A percentile compares a stretch with the other conserved stretches of the same genome.
phyloP scores from a whole-genome alignment of 768 basidiomycete species.

The Tulasnella calospora region DNA sequence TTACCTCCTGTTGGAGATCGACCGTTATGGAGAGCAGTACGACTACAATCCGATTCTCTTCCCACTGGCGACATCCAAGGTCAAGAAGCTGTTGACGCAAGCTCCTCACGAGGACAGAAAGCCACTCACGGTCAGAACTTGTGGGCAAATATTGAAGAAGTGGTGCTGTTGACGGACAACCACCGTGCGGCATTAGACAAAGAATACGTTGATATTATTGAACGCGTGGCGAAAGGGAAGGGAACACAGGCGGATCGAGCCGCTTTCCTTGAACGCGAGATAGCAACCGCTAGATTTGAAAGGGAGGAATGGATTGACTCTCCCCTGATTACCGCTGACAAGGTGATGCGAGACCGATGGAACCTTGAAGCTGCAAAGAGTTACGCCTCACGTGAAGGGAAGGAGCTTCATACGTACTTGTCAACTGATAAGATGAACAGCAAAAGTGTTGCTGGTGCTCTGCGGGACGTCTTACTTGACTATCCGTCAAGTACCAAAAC shows the following conservation, averaged over 20 bases:
- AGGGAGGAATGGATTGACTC: not conserved
- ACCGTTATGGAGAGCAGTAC: too few species aligned
- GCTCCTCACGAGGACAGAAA: too few species aligned
- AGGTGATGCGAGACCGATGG: not conserved
- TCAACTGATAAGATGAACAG: not conserved
- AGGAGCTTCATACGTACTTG: not conserved
- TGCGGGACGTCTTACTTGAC: not conserved
- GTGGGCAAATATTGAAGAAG: too few species aligned
- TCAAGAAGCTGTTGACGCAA: too few species aligned
- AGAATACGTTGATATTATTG: not conserved
- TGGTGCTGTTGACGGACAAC: not conserved
- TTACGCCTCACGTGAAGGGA: not conserved
- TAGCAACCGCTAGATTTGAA: not conserved
- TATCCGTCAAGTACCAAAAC: not conserved
- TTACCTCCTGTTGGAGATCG: too few species aligned
- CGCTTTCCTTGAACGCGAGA: not conserved
- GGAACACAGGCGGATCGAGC: not conserved
- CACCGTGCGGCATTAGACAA: not conserved
- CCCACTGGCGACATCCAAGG: too few species aligned
- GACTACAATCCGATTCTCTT: too few species aligned
- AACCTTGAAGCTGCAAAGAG: not conserved
- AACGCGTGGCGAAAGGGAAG: not conserved
- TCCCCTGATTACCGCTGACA: not conserved
- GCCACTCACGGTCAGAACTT: too few species aligned
- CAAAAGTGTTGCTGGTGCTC: not conserved